Evolutionary conservation across 148 eudicot genomes (phyloP), one percentile per base, ranked within the genome.

Genomic region (Amaranthus palmeri): DNA sequence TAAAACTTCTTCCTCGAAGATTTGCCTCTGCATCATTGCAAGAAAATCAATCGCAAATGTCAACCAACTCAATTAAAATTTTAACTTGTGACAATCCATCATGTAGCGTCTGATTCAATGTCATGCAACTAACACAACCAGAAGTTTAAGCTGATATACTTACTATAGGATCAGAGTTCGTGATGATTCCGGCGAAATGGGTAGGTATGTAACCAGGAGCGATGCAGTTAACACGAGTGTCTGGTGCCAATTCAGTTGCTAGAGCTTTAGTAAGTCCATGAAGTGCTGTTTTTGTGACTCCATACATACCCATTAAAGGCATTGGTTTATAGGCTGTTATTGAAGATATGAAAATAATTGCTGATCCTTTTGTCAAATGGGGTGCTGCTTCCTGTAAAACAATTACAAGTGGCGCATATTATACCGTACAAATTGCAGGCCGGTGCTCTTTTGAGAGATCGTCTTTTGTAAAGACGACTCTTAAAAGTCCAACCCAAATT

Each of bases 181-280:
- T 84, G 45, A 86, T 65, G 55, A 76, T 81, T 3, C 71, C 78
- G 7, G 92, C 81, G 18, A 88, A 88, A 54, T 71, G 80, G 6
- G 92, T 92, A 11, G 97, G 96, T n/a, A 89, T 95, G 77, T 83
- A 80, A 46, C 95, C 97, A 43, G 97, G 89, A 42, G 92, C 95
- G 44, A 89, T 69, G 55, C 97, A 92, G 76, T 92, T 89, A 17
- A 89, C 97, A 3, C 96, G 92, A 4, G 95, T 87, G 69, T 81
- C 76, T 12, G 97, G 95, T 3, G 82, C 88, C 97, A 92, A 77
- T 76, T 89, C 90, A 3, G 4, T 9, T n/a, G 76, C 68, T 11
- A 72, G 11, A 10, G 68, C 76, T 68, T 72, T 92, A 11, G 96
- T 85, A 51, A 92, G 90, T 43, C 90, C 96, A 49, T 86, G 80